Conservation (phyloP, 306 rosid genomes). For the Pyrus communis region DNA sequence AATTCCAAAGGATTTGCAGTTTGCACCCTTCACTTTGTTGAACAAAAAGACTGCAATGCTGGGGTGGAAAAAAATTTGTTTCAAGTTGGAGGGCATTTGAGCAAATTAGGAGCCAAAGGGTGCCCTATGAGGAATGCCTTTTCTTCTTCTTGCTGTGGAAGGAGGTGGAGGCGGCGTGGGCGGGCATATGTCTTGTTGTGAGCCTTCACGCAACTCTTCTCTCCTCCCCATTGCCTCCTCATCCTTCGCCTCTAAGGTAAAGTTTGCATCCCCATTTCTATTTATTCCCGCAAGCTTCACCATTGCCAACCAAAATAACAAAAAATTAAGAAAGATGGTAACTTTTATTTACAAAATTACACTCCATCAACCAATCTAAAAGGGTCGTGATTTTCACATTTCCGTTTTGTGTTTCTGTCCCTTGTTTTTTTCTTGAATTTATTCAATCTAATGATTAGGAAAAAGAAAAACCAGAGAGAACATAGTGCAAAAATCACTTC, state of each 20-base stretch:
- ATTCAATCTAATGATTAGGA: not conserved
- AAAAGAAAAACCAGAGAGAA: too few relatives aligned
- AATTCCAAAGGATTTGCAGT: not conserved
- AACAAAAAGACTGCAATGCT: not conserved
- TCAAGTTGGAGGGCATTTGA: not conserved
- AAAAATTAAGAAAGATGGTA: not conserved
- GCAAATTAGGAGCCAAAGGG: conserved; percentile 62
- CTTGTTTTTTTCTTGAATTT: not conserved
- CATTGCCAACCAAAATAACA: conserved; percentile 5
- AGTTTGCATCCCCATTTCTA: conserved; percentile 75
- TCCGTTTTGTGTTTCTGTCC: not conserved
- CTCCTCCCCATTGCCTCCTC: conserved; percentile 32
- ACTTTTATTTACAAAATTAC: not conserved
- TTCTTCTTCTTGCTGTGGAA: conserved; percentile 82
- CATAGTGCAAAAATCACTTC: not conserved
- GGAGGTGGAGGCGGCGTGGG: conserved; percentile 74
- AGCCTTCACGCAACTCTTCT: conserved; percentile 69
- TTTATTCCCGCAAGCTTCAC: conserved; percentile 68
- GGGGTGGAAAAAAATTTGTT: not conserved
- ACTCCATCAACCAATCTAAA: not conserved
- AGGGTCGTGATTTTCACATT: not conserved
- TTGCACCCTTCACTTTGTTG: conserved; percentile 21
- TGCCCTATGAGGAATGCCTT: conserved; percentile 95
- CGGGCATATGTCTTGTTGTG: conserved; percentile 65
- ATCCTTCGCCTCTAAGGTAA: conserved; percentile 47